Evolutionary conservation across 1,284 basidiomycete species (phyloP), one percentile per base, ranked within the genome.

Genomic region (Ganoderma lucidum): DNA sequence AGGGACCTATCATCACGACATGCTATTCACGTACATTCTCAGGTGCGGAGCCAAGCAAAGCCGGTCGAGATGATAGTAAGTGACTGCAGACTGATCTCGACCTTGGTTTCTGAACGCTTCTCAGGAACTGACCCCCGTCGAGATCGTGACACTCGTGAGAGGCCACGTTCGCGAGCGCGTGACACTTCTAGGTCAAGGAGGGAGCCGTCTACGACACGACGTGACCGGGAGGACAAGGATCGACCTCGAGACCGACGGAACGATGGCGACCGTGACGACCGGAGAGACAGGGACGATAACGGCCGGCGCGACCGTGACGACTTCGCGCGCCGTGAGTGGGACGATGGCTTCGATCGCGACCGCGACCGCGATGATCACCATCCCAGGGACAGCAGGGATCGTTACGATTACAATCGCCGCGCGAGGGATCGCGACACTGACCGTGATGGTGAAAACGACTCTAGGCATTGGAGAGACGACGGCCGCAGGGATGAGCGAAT

Each of bases 401-500:
- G 74, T 23, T 76, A 78, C 63, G 86, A 88, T 42, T 78, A 81
- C 55, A 65, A 66, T 30, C 75, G 76, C 51, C 82, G 81, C 28
- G 78, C 81, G 41, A 78, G 74, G 53, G 78, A 80, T 48, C 68
- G 62, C 15, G 66, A 68, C 23, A 48, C 73, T 37, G 84, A 85
- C 19, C 80, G 82, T 28, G 85, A 90, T 42, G 80, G 77, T 19
- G 88, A 88, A 28, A 91, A 92, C 59, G 91, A 93, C 72, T 81
- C 88, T 35, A 83, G 91, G 64, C 85, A 89, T 67, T 93, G 92
- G 92, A 84, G 90, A 74, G 92, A 93, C 74, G 92, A 93, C 74
- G 92, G 92, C n/a, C 91, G 87, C 76, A 84, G 92, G 63, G 92
- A 93, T 56, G 91, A 93, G 75, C 83, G 92, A 39, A 77, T 93